Percentiles rank a stretch among this genome's conserved stretches.
These are phyloP conservation scores for Moricandia moricandioides DNA, from an alignment of 345 rosid genomes.

Conservation along the genomic window DNA sequence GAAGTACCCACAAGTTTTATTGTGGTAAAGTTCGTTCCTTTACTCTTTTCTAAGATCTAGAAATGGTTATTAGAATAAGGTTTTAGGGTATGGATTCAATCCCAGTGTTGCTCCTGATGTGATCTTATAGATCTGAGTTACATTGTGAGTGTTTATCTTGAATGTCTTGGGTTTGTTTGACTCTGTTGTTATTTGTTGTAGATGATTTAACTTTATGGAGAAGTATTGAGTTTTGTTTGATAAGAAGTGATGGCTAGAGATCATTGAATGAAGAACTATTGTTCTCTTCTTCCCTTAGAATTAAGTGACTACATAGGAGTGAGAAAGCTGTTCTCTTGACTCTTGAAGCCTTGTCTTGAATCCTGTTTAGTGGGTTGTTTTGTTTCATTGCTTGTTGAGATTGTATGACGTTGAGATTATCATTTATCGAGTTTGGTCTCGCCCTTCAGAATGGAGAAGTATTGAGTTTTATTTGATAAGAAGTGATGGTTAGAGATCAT, in stretches of 20 bases:
- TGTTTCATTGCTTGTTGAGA: not conserved
- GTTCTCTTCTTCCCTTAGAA: not conserved
- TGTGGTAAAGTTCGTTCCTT: conserved; percentile 25
- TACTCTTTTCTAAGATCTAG: conserved; percentile 2
- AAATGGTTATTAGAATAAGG: conserved; percentile 10
- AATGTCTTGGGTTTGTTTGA: not conserved
- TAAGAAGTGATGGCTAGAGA: conserved; percentile 6
- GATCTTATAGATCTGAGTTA: conserved; percentile 24
- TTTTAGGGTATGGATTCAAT: not conserved
- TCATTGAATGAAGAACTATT: not conserved
- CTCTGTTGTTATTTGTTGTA: not conserved
- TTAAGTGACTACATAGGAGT: not conserved
- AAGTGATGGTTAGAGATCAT: conserved; percentile 7
- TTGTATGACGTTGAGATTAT: not conserved
- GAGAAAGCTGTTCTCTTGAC: conserved; percentile 8
- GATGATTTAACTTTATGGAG: not conserved
- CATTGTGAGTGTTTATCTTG: conserved; percentile 11
- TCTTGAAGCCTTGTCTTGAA: not conserved
- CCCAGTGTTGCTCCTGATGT: conserved; percentile 1
- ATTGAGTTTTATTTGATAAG: not conserved
- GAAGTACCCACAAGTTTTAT: conserved; percentile 2
- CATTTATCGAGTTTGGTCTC: not conserved
- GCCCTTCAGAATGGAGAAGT: not conserved
- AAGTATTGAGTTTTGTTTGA: not conserved
- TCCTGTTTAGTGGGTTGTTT: not conserved